Base-by-base conservation (phyloP, 495 filamentous ascomycete genomes). In the Tuber melanosporum region DNA sequence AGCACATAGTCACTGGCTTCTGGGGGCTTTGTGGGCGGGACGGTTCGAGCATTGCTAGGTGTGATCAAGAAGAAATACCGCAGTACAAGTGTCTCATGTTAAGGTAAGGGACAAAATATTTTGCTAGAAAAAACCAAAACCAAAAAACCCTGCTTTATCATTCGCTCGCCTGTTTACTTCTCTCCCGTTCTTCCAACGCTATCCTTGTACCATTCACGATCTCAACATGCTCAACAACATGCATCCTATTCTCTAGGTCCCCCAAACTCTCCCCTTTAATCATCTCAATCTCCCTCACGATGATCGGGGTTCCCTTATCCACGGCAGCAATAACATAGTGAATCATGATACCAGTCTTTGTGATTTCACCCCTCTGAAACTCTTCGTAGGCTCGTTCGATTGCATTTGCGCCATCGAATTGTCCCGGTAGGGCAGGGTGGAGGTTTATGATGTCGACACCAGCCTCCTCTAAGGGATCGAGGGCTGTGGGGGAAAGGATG, bases 281-380 rank as follows among this genome's bases (percentile, higher is more conserved):
- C 78, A 94, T 91, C 73, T 89, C 87, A 71, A 97, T 89, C 86
- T 94, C 91, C 78, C 86, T 84, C 17, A 91, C 88, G 73, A 94
- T 84, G 78, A 97, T 90, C 8, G 92, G 91, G 79, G 88, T 87
- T 3, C 94, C 94, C 83, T 91, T 88, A 85, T 97, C 94, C 62
- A 97, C 93, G 80, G 94, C 90, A 57, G 87, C 88, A 79, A 97
- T 92, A 70, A 97, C 93, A 82, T 93, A 90, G 85, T 97, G 94
- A 4, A 96, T 90, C 94, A 98, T 97, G n/a, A 95, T 91, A 1
- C 94, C 94, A 2, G 94, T 97, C 83, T 88, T 90, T 71, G 85
- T 85, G 77, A 87, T 83, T 81, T 91, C 88, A 52, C 95, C 88
- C 83, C 89, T 89, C 82, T 91, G 81, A 84, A 90, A 96, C 72